Base-by-base conservation (phyloP, 306 rosid species). In the Gastrolobium bilobum region DNA sequence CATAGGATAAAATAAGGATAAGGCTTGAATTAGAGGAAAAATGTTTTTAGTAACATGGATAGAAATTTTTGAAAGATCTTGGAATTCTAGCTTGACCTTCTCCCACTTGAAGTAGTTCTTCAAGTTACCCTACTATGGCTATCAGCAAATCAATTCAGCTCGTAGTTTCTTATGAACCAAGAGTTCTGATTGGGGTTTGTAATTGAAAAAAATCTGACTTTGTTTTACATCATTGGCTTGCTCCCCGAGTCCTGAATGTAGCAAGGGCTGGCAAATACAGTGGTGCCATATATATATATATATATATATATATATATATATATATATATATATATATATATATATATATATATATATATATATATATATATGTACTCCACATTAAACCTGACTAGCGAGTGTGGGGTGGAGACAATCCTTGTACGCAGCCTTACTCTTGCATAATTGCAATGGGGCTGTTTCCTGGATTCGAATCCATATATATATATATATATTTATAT, bases 61-160 rank as follows among this genome's bases (percentile, higher is more conserved):
- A 31, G n/a, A 59, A 48, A 6, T 51, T 70, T 70, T 46, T 50
- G n/a, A 40, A 42, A 34, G 75, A 69, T 34, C 34, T 51, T 51
- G 48, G 35, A 51, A 35, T 51, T 70, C 10, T 34, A 37, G 14
- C 5, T 71, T 71, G 37, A 20, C 10, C 10, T 71, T 37, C 50
- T 52, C 26, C 52, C 26, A 38, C 51, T 39, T 26, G 39, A 9
- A 30, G 20, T 53, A 20, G 63, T 5, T 71, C 62, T 71, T 37
- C 34, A 4, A 20, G 39, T 72, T 11, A 72, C 29, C 77, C 53
- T 9, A 5, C 66, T 40, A 10, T 54, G 53, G 29, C 38, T 51
- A 53, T 15, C 3, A 8, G 6, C 46, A 51, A 70, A 53, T 53
- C 65, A 38, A 20, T 38, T 38, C 20, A 39, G 26, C 50, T 51